Percentiles rank a stretch among this genome's conserved stretches.
These are phyloP conservation scores for Lasiodiplodia gonubiensis DNA, from an alignment of 2,329 filamentous ascomycete species.

Conservation along the genomic window DNA sequence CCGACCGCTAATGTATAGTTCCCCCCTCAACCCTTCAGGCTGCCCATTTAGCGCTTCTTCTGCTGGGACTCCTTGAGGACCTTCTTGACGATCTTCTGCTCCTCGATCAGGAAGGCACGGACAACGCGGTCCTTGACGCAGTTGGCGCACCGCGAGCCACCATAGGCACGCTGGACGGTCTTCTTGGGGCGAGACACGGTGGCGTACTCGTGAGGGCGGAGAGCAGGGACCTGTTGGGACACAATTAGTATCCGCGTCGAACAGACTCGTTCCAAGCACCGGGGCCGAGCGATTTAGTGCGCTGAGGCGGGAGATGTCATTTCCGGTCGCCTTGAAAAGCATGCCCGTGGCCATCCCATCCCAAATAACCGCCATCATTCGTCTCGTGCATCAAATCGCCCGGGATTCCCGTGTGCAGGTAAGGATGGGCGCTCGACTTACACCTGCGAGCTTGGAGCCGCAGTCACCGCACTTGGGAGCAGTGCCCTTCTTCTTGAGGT, in stretches of 20 bases:
- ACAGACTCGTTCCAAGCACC: background rate
- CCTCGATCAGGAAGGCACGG: conserved; percentile 98
- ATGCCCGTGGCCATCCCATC: background rate
- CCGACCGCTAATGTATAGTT: conserved; percentile 28
- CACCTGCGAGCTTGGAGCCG: conserved; percentile 94
- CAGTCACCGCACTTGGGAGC: conserved; percentile 94
- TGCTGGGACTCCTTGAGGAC: conserved; percentile 97
- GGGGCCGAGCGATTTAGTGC: conserved; percentile 2
- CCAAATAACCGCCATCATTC: background rate
- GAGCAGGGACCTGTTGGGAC: conserved; percentile 80
- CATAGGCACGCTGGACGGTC: conserved; percentile 98
- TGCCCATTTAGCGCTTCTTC: conserved; percentile 61
- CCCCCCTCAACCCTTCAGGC: conserved; percentile 19
- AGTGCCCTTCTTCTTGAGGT: conserved; percentile 99
- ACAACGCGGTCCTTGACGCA: conserved; percentile 98
- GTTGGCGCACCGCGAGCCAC: conserved; percentile 97
- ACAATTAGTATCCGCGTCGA: conserved; percentile 13
- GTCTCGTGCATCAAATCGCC: background rate
- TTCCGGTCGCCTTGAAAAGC: background rate
- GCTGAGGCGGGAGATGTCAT: background rate
- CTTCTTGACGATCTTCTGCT: conserved; percentile 99
- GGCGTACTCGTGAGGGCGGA: conserved; percentile 97
- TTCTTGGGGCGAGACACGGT: conserved; percentile 98
- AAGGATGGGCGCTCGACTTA: conserved; percentile 66
- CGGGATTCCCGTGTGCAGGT: background rate